phyloP scores from a whole-genome alignment of 73 alveolate species.

The Uronychia binucleata region DNA sequence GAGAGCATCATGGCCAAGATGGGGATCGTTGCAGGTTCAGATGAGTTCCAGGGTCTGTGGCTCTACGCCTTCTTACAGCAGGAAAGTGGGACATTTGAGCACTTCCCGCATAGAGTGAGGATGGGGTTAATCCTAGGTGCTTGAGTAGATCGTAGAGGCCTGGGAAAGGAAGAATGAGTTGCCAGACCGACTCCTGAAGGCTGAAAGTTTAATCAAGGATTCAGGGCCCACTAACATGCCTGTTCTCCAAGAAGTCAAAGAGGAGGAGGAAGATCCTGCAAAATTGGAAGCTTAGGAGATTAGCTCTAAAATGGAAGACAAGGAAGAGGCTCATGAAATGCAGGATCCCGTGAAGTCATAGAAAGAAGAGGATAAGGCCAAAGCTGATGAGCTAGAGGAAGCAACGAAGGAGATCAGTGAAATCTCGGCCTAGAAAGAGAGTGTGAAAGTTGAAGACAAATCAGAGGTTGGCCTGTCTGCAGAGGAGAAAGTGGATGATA shows the following conservation, averaged over 20 bases:
- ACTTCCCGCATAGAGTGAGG: background rate
- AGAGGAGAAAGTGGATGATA: background rate
- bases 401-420: background rate
- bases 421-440: background rate
- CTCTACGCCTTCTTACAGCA: background rate
- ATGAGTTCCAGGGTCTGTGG: background rate
- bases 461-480: no score
- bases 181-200: no score
- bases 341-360: background rate
- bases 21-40: background rate
- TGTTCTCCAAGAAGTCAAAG: background rate
- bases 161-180: background rate
- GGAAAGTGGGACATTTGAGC: background rate
- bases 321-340: background rate
- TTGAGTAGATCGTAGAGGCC: background rate
- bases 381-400: background rate
- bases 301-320: background rate
- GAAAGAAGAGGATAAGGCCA: background rate
- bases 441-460: no score
- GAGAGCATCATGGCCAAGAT: background rate
- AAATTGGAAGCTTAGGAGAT: background rate
- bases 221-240: no score
- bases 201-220: no score
- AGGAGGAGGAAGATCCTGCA: background rate
- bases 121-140: background rate